A percentile compares a stretch with the other conserved stretches of the same genome.
Evolutionary conservation across 495 filamentous ascomycete genomes (phyloP).

Genomic region (Astrocystis sublimbata): DNA sequence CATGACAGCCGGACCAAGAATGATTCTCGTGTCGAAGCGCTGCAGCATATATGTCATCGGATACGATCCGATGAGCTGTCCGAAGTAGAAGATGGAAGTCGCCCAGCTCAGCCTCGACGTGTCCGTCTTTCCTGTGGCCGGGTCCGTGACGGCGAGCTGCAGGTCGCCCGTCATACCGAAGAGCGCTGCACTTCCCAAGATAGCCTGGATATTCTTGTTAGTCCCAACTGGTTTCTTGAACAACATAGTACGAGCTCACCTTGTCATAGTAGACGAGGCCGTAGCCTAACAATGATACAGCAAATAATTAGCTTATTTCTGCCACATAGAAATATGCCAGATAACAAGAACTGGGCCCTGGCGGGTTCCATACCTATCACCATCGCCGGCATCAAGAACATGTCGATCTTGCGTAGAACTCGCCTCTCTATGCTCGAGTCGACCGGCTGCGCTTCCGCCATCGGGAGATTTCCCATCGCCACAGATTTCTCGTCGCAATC

Average conservation of each 20-base stretch:
- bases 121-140: conserved; percentile 19
- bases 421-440: conserved; percentile 53
- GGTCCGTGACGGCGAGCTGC: conserved; percentile 47
- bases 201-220: conserved; percentile 48
- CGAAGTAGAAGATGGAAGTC: conserved; percentile 78
- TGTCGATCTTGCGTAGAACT: conserved; percentile 71
- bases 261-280: conserved; percentile 81
- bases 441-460: conserved; percentile 24
- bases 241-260: conserved; percentile 27
- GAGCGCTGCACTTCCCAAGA: conserved; percentile 68
- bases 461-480: not conserved
- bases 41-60: conserved; percentile 71
- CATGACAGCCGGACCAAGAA: conserved; percentile 64
- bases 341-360: conserved; percentile 3
- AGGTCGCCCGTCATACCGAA: conserved; percentile 77
- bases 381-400: conserved; percentile 71
- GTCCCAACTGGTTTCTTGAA: not conserved
- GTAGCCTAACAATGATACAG: conserved; percentile 35
- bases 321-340: not conserved
- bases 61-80: conserved; percentile 71
- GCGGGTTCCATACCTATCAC: conserved; percentile 51
- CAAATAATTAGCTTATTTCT: not conserved
- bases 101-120: conserved; percentile 66
- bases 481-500: not conserved
- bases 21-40: conserved; percentile 60